Conservation (phyloP, 352 stramenopile species). For the Pythium coloratum region DNA sequence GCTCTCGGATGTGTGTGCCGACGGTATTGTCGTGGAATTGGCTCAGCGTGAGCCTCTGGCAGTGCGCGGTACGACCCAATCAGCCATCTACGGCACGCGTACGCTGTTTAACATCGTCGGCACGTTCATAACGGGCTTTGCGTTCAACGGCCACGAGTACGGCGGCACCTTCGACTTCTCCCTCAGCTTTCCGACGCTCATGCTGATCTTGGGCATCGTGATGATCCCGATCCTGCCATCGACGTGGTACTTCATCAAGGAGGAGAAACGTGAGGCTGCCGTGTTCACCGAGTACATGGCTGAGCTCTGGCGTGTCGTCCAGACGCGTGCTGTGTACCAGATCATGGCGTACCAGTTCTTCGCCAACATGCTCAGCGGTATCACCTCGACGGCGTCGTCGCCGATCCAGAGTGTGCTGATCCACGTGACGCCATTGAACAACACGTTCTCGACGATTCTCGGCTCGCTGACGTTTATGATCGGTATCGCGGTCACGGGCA, state of each 20-base stretch:
- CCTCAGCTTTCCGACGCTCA: conserved; percentile 15
- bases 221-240: conserved; percentile 2
- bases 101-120: conserved; percentile 7
- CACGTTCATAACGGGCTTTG: conserved; percentile 23
- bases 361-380: conserved; percentile 32
- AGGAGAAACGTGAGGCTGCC: conserved; percentile 26
- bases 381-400: conserved; percentile 31
- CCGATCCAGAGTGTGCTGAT: conserved; percentile 33
- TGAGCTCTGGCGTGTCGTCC: conserved; percentile 31
- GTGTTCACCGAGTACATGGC: conserved; percentile 29
- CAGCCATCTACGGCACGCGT: conserved; percentile 16
- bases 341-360: conserved; percentile 48
- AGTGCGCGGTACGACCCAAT: conserved; percentile 31
- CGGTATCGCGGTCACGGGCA: conserved; percentile 24
- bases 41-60: conserved; percentile 31
- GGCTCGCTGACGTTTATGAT: conserved; percentile 29
- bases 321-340: conserved; percentile 47
- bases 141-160: conserved; percentile 32
- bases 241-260: conserved; percentile 30
- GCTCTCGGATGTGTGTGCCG: conserved; percentile 43
- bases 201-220: conserved; percentile 15
- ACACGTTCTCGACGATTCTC: conserved; percentile 33
- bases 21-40: conserved; percentile 43
- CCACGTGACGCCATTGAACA: conserved; percentile 43
- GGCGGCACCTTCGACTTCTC: no score